phyloP scores from a whole-genome alignment of 1,139 yeast genomes.

The Geotrichum klebahnii region DNA sequence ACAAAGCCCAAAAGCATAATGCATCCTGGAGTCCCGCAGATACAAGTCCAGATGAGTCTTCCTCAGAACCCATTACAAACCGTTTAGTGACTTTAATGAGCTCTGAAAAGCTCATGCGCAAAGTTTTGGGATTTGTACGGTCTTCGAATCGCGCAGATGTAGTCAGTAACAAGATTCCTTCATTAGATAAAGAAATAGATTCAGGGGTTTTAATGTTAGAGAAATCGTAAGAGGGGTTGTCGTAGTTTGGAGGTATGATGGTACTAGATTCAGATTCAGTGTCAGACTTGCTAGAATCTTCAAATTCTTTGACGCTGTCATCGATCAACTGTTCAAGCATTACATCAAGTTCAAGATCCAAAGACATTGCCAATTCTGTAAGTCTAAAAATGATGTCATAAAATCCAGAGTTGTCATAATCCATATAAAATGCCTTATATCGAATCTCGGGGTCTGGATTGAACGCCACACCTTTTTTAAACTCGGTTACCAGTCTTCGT shows the following conservation, averaged over 20 bases:
- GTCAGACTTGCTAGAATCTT: conserved; percentile 16
- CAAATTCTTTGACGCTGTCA: conserved; percentile 20
- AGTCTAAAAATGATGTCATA: conserved; percentile 45
- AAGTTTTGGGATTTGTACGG: conserved; percentile 22
- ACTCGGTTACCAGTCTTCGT: conserved; percentile 34
- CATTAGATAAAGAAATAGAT: conserved; percentile 28
- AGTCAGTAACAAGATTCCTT: conserved; percentile 36
- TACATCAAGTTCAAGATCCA: conserved; percentile 55
- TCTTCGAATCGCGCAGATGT: conserved; percentile 36
- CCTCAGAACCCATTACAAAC: conserved; percentile 20
- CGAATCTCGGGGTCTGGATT: conserved; percentile 22
- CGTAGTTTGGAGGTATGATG: conserved; percentile 13
- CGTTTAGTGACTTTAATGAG: conserved; percentile 27
- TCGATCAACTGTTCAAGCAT: conserved; percentile 40
- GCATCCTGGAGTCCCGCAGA: conserved; percentile 42
- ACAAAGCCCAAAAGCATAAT: conserved; percentile 45
- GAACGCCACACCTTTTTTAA: conserved; percentile 30
- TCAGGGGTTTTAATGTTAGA: conserved; percentile 20
- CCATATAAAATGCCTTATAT: conserved; percentile 26
- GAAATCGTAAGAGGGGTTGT: conserved; percentile 22
- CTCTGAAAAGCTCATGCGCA: conserved; percentile 27
- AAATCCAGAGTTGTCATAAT: conserved; percentile 28
- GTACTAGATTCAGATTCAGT: conserved; percentile 21
- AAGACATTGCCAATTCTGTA: conserved; percentile 52
- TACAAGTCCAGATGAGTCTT: conserved; percentile 36